Conservation (phyloP, 2,329 filamentous ascomycete species). For the Colletotrichum tamarilloi region DNA sequence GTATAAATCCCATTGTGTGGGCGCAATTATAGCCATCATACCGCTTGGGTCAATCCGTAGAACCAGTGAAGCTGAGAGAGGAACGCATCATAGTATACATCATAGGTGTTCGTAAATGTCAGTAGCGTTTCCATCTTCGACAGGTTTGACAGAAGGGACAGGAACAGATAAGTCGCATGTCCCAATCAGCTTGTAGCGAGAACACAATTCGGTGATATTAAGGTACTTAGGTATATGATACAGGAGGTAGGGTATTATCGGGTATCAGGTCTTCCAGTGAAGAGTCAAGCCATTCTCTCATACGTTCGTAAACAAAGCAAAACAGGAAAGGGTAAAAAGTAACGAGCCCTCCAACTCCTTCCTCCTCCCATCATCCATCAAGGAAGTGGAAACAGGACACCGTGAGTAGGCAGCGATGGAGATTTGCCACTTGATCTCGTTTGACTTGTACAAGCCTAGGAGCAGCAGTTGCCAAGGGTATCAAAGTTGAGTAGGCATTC, state of each 20-base stretch:
- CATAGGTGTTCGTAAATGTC: too few species aligned
- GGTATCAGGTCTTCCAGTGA: constrained; percentile 9
- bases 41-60: too few species aligned
- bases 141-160: too few species aligned
- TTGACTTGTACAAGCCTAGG: not conserved
- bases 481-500: not conserved
- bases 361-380: not conserved
- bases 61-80: too few species aligned
- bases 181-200: not conserved
- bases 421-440: not conserved
- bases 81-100: too few species aligned
- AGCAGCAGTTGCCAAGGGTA: not conserved
- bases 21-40: too few species aligned
- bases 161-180: too few species aligned
- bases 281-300: not conserved
- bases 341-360: not conserved
- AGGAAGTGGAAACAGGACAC: not conserved
- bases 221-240: not conserved
- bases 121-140: too few species aligned
- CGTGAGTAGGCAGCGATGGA: not conserved
- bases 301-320: not conserved
- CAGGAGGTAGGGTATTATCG: not conserved
- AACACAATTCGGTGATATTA: not conserved
- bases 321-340: not conserved
- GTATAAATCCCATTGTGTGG: too few species aligned